Evolutionary conservation across 2,329 filamentous ascomycete species (phyloP).

Genomic region (Sporothrix curviconia): DNA sequence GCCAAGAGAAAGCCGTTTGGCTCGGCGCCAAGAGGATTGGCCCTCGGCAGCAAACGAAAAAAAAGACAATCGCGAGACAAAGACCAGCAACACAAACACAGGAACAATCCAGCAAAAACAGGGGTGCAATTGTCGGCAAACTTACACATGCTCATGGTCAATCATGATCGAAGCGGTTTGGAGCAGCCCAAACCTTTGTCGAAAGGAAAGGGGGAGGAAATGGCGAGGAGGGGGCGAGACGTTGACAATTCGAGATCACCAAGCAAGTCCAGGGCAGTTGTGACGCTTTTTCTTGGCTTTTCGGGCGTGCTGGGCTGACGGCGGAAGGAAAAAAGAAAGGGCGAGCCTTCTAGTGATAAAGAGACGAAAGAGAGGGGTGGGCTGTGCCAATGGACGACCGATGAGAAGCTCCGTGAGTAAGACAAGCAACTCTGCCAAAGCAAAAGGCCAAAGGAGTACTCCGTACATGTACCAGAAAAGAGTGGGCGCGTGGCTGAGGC

Average conservation of each 20-base stretch:
- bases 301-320: conserved; percentile 2
- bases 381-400: no score
- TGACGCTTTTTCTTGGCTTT: conserved; percentile 15
- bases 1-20: conserved; percentile 11
- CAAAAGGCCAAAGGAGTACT: no score
- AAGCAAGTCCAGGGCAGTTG: not conserved
- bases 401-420: no score
- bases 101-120: not conserved
- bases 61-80: not conserved
- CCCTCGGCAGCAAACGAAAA: not conserved
- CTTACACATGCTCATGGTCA: conserved; percentile 22
- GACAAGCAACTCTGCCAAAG: no score
- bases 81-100: not conserved
- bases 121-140: not conserved
- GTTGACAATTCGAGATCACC: conserved; percentile 11
- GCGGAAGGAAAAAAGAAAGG: conserved; percentile 12
- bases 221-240: not conserved
- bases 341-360: conserved; percentile 6
- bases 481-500: not conserved
- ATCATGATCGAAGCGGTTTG: conserved; percentile 20
- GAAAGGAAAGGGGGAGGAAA: conserved; percentile 4
- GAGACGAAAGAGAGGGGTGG: no score
- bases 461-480: no score
- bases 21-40: conserved; percentile 14
- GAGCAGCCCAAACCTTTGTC: conserved; percentile 16